Conservation (phyloP, 495 filamentous ascomycete species). For the Pyrenula massariospora region DNA sequence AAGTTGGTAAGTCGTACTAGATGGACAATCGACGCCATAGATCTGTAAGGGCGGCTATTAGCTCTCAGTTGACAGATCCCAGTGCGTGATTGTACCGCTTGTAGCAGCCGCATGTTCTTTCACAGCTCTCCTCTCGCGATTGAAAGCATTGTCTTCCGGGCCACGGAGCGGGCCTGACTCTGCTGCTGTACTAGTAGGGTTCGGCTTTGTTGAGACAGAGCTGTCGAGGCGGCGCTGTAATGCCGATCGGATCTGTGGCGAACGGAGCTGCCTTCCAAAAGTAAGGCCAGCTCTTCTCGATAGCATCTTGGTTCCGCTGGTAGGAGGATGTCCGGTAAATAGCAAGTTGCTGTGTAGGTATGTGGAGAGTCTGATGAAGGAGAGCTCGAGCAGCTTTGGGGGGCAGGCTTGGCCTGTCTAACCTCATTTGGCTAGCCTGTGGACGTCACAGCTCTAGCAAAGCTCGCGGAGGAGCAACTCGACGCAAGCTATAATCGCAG, state of each 20-base stretch:
- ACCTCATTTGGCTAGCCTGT: not conserved
- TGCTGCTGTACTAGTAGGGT: not conserved
- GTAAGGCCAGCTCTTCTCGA: slow-evolving; percentile 17
- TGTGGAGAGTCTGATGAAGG: no score
- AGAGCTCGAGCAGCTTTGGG: no score
- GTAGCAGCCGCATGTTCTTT: slow-evolving; percentile 77
- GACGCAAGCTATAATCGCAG: no score
- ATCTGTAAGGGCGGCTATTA: slow-evolving; percentile 47
- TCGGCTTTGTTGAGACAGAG: slow-evolving; percentile 10
- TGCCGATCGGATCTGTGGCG: slow-evolving; percentile 42
- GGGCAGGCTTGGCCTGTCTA: not conserved
- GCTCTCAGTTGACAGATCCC: no score
- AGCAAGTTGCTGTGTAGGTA: no score
- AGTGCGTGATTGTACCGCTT: slow-evolving; percentile 46
- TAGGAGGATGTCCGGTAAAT: no score
- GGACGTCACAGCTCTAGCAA: no score
- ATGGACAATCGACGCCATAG: slow-evolving; percentile 89
- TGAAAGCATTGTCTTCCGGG: slow-evolving; percentile 69
- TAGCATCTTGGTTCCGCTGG: no score
- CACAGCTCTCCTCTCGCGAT: slow-evolving; percentile 70
- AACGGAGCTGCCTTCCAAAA: slow-evolving; percentile 39
- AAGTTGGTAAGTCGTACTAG: slow-evolving; percentile 49
- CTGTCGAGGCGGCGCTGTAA: slow-evolving; percentile 61
- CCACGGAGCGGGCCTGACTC: slow-evolving; percentile 30
- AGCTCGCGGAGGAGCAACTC: no score